Conservation (phyloP, 371 early-diverging fungal species). For the Conidiobolus incongruus region DNA sequence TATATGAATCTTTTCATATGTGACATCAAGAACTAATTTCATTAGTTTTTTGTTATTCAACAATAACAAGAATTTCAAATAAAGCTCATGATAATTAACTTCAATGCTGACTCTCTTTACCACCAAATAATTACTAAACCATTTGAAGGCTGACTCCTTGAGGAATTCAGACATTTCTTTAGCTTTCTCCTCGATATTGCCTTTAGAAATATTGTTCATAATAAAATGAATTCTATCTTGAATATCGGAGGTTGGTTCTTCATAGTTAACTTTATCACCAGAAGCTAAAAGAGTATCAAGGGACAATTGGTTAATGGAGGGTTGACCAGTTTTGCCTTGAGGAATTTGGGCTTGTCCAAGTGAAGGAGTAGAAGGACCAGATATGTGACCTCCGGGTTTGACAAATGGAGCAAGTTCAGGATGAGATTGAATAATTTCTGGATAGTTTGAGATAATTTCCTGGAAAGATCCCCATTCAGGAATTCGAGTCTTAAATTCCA, state of each 20-base stretch:
- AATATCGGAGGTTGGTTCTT: slow-evolving; percentile 38
- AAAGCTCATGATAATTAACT: slow-evolving; percentile 81
- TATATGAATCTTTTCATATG: slow-evolving; percentile 59
- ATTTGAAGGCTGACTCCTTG: slow-evolving; percentile 34
- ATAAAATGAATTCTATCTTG: slow-evolving; percentile 90
- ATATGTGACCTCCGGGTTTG: slow-evolving; percentile 5
- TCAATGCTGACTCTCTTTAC: slow-evolving; percentile 86
- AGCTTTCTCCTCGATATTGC: slow-evolving; percentile 63
- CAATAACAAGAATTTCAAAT: slow-evolving; percentile 50
- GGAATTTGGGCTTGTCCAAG: background rate
- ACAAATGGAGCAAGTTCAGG: slow-evolving; percentile 42
- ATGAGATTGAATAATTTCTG: slow-evolving; percentile 44
- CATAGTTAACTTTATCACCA: slow-evolving; percentile 15
- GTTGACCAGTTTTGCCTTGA: background rate
- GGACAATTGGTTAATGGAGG: slow-evolving; percentile 34
- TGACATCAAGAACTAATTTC: slow-evolving; percentile 65
- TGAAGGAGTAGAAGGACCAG: background rate
- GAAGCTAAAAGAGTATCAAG: slow-evolving; percentile 18
- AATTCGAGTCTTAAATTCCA: slow-evolving; percentile 57
- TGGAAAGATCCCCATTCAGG: slow-evolving; percentile 83
- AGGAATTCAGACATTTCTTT: slow-evolving; percentile 53
- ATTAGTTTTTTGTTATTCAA: slow-evolving; percentile 33
- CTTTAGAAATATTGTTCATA: slow-evolving; percentile 79
- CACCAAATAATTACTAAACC: slow-evolving; percentile 84
- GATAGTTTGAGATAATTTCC: slow-evolving; percentile 48